Percentiles rank a stretch among this genome's conserved stretches.
Conservation (phyloP, 169 alveolate species). For the Prorocentrum cordatum region DNA sequence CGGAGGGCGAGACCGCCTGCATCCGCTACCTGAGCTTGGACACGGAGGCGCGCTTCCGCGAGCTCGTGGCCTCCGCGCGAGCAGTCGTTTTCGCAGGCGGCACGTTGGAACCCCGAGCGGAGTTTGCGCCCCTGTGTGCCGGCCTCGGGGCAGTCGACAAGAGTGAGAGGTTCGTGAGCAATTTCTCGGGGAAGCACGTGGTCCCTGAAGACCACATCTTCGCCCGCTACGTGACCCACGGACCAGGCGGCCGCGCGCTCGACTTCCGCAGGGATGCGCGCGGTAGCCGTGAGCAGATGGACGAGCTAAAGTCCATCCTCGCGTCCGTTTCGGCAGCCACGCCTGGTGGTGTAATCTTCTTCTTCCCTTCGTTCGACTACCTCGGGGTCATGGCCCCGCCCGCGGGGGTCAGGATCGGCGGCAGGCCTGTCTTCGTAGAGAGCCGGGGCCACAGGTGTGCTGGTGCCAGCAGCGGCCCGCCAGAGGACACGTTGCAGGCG, state of each 20-base stretch:
- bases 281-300: background rate
- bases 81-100: conserved; percentile 49
- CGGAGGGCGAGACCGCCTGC: background rate
- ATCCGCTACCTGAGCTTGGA: conserved; percentile 11
- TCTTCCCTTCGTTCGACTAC: conserved; percentile 56
- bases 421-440: background rate
- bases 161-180: background rate
- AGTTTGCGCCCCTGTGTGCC: background rate
- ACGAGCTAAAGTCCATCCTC: background rate
- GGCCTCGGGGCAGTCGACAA: too few relatives aligned
- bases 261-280: background rate
- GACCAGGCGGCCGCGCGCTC: conserved; percentile 17
- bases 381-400: background rate
- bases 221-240: conserved; percentile 27
- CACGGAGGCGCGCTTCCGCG: conserved; percentile 22
- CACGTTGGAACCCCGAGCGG: conserved; percentile 18
- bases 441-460: too few relatives aligned
- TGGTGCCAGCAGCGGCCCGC: too few relatives aligned
- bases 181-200: background rate
- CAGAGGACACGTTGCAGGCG: background rate
- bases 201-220: conserved; percentile 4
- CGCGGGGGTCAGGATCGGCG: background rate
- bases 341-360: conserved; percentile 21
- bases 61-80: background rate
- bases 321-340: background rate